Base-by-base conservation (phyloP, 2,329 filamentous ascomycete species). In the Xylaria arbuscula region DNA sequence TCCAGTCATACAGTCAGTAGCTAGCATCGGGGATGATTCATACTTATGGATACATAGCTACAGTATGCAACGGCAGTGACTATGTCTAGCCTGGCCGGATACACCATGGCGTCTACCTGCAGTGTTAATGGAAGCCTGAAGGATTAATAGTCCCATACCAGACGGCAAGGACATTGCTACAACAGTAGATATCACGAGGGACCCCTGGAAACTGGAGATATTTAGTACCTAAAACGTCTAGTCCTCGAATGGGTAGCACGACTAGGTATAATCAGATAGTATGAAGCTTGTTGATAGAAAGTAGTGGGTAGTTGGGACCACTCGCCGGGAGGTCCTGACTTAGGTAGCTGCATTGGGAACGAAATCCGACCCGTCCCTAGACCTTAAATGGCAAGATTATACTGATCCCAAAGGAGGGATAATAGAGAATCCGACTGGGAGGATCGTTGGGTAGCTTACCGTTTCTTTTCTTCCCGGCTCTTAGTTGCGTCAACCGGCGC, bases 11-110 rank as follows among this genome's bases (percentile, higher is more conserved):
- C 58, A n/a, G 45, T 55, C 56, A 66, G 53, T 65, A 64, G 66
- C 60, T 65, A 48, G 51, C 42, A 60, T 59, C 68, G 53, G 70
- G 60, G 66, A 69, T 66, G 68, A 70, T 66, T 64, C 67, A 64
- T 63, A 62, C 54, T 59, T 54, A 70, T 69, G 63, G 68, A 63
- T 32, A 68, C 63, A 54, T 34, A 63, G 59, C 55, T 58, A 55
- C 45, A 57, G 45, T 38, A 66, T 69, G 56, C 42, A 67, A 58
- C 60, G 48, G 47, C 48, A 66, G 45, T 51, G 54, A 54, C 64
- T 60, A 45, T 65, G 32, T 61, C 38, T 38, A 67, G 56, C 61
- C 63, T 59, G 55, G 60, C 45, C 53, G 64, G 64, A 62, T 47
- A 62, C 51, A 64, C 50, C 57, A 63, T 48, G 42, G 56, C 40